phyloP scores from a whole-genome alignment of 2,329 filamentous ascomycete species.

The Microthyrium microscopicum region DNA sequence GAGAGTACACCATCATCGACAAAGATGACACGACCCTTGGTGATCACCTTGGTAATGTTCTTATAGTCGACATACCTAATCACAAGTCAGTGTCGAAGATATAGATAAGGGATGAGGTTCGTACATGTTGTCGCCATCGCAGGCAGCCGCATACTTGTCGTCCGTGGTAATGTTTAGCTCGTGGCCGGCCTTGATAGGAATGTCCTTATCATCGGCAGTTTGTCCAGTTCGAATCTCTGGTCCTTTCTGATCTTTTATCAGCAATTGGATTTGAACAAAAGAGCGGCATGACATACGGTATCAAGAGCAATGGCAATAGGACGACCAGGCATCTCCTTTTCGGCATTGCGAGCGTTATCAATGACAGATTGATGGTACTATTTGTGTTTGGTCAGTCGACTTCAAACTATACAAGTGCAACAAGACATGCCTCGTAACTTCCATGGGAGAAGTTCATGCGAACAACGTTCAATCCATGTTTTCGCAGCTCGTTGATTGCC shows the following conservation, averaged over 20 bases:
- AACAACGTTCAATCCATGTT: constrained; percentile 78
- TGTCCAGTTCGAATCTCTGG: constrained; percentile 78
- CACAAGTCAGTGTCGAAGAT: neutral
- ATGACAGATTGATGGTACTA: constrained; percentile 97
- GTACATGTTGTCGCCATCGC: constrained; percentile 87
- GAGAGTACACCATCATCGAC: constrained; percentile 97
- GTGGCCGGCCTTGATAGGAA: constrained; percentile 66
- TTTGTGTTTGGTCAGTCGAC: constrained; percentile 7
- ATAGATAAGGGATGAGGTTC: constrained; percentile 16
- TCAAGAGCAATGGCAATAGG: constrained; percentile 90
- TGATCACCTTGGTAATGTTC: constrained; percentile 98
- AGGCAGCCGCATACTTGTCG: constrained; percentile 70
- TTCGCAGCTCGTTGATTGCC: constrained; percentile 88
- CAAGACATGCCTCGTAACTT: constrained; percentile 49
- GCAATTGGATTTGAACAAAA: neutral
- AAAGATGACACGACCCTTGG: constrained; percentile 82
- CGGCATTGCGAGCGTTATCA: constrained; percentile 80
- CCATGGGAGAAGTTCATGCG: constrained; percentile 99
- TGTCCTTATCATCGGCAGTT: constrained; percentile 52
- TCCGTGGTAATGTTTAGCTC: constrained; percentile 95
- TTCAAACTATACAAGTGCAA: constrained; percentile 1
- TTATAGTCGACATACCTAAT: constrained; percentile 91
- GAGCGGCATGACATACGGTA: constrained; percentile 33
- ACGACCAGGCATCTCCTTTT: constrained; percentile 59
- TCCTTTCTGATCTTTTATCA: constrained; percentile 39